Base-by-base conservation (phyloP, 805 yeast genomes). In the Saccharomycopsis synnaedendra region DNA sequence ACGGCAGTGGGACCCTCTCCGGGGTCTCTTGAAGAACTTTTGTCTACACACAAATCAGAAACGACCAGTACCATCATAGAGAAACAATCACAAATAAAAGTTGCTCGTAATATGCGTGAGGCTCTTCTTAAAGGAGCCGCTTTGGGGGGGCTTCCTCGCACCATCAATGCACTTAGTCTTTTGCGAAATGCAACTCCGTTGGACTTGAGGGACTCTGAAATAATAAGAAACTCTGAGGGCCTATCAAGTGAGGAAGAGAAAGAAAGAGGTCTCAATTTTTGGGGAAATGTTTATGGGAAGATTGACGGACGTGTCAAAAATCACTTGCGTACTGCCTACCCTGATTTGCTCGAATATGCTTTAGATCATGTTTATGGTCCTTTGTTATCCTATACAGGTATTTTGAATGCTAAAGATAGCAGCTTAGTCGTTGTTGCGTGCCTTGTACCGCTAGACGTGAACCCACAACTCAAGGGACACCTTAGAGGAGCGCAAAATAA, bases 401-500 rank as follows among this genome's bases (percentile, higher is more conserved):
- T 86, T 1, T 63, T 89, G 32, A 58, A 70, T 3, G 78, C 83
- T 1, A 70, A 68, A 53, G 95, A 87, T 54, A 82, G 96, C 1
- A 79, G 90, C 33, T 60, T 86, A 50, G 80, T 86, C 33, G 77
- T 89, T 2, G 75, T 89, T 11, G 80, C 94, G 0, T 73, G 90
- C 52, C 70, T 89, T 55, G 79, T 89, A 7, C 96, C 97, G 1
- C 96, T 86, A 60, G 95, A 89, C 62, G 96, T 89, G 7, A 86
- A 85, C 55, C 95, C 96, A 0, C 96, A 89, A 57, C 69, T 89
- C 55, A 85, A 86, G 63, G 97, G 97, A 0, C 97, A 89, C 60
- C 69, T 89, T 52, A 76, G 74, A 60, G 97, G 97, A 0, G 96
- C 96, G 0, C 52, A 80, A 44, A 87, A 86, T 57, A 74, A 78